Conservation (phyloP, 257 asterid species). For the Salvia splendens region DNA sequence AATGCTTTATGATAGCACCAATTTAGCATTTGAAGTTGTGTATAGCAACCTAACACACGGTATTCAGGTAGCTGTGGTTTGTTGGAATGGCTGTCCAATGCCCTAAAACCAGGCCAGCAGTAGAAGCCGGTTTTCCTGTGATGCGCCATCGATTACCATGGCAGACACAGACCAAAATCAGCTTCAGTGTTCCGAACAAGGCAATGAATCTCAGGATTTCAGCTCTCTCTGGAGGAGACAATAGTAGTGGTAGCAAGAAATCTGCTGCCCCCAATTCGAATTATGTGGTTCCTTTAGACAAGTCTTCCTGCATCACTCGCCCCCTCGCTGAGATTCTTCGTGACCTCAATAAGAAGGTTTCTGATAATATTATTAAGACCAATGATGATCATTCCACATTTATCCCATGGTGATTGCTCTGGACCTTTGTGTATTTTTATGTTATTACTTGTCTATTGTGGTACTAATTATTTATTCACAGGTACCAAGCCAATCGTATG, state of each 20-base stretch:
- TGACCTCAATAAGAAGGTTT: slow-evolving; percentile 90
- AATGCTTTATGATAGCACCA: not conserved
- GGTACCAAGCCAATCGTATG: slow-evolving; percentile 99
- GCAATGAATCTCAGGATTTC: slow-evolving; percentile 28
- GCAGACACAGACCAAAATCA: slow-evolving; percentile 23
- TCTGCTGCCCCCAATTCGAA: slow-evolving; percentile 68
- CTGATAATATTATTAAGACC: slow-evolving; percentile 78
- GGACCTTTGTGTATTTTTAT: not conserved
- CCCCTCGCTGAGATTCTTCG: slow-evolving; percentile 93
- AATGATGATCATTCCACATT: slow-evolving; percentile 57
- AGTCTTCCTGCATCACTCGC: slow-evolving; percentile 78
- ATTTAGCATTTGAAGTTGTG: slow-evolving; percentile 8
- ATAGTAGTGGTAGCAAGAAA: slow-evolving; percentile 51
- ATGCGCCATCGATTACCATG: slow-evolving; percentile 27
- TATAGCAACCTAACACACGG: not conserved
- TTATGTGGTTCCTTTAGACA: slow-evolving; percentile 90
- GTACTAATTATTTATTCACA: slow-evolving; percentile 36
- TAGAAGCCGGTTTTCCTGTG: slow-evolving; percentile 35
- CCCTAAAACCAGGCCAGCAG: slow-evolving; percentile 38
- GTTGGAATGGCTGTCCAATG: slow-evolving; percentile 47
- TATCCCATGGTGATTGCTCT: slow-evolving; percentile 62
- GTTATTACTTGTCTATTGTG: not conserved
- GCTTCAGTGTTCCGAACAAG: slow-evolving; percentile 31
- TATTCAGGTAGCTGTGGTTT: not conserved
- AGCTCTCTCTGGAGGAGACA: not conserved